Conservation (phyloP, 1,284 basidiomycete genomes). For the Austroboletus niveus region DNA sequence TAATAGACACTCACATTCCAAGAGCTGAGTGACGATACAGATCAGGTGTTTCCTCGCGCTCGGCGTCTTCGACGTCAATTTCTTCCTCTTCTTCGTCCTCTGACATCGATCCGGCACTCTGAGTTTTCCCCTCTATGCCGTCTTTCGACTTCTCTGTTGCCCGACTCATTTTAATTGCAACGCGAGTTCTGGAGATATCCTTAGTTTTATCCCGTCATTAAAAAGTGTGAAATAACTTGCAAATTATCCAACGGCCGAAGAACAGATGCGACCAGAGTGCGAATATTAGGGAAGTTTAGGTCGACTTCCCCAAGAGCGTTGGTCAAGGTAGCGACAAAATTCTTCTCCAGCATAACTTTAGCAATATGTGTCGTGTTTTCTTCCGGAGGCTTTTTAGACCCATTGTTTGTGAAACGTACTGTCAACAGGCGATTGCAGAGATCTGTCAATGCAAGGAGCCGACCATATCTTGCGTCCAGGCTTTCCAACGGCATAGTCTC, state of each 20-base stretch:
- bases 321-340: conserved; percentile 89
- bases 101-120: conserved; percentile 55
- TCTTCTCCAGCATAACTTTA: conserved; percentile 98
- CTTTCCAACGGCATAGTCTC: conserved; percentile 70
- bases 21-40: conserved; percentile 96
- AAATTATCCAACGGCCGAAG: conserved; percentile 89
- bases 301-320: conserved; percentile 91
- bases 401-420: conserved; percentile 62
- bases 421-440: conserved; percentile 87
- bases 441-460: conserved; percentile 85
- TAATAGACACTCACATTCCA: conserved; percentile 72
- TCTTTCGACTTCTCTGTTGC: conserved; percentile 72
- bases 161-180: conserved; percentile 96
- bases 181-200: conserved; percentile 67
- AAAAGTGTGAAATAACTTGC: conserved; percentile 42
- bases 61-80: conserved; percentile 42
- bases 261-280: conserved; percentile 81
- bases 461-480: conserved; percentile 82
- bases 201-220: conserved; percentile 4
- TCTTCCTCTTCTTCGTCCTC: conserved; percentile 67
- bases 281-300: conserved; percentile 92
- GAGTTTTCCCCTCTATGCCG: conserved; percentile 48
- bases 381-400: conserved; percentile 64
- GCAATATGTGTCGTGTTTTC: conserved; percentile 90
- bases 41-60: conserved; percentile 84